phyloP scores from a whole-genome alignment of 1,284 basidiomycete species.

The Boletus semigastroideus region DNA sequence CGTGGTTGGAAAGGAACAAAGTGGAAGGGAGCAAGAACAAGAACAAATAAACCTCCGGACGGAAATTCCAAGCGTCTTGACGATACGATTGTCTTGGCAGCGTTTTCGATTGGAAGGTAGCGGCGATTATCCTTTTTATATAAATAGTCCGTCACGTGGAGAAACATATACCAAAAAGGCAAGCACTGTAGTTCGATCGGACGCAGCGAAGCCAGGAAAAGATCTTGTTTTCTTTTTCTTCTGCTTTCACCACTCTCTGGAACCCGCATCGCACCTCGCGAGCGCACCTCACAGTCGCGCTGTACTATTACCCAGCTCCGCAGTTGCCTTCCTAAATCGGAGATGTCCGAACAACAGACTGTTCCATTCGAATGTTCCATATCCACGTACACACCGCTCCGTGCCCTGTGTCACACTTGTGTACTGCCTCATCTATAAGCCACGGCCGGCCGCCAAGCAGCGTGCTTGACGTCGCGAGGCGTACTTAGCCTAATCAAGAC shows the following conservation, averaged over 20 bases:
- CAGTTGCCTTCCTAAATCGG: conserved; percentile 10
- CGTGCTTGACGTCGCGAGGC: not conserved
- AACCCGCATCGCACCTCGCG: not conserved
- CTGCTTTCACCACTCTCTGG: not conserved
- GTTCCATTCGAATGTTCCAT: conserved; percentile 33
- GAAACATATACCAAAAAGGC: conserved; percentile 11
- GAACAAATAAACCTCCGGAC: not conserved
- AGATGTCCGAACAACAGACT: conserved; percentile 12
- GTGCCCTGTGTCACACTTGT: not conserved
- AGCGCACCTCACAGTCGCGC: not conserved
- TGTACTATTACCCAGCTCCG: not conserved
- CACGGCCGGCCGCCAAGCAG: not conserved
- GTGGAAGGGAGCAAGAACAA: not conserved
- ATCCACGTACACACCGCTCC: conserved; percentile 17
- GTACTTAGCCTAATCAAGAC: not conserved
- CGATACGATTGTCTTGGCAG: not conserved
- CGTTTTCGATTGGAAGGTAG: not conserved
- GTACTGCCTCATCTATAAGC: conserved; percentile 13
- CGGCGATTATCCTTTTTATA: no score
- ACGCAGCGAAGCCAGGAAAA: not conserved
- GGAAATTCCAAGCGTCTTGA: conserved; percentile 9
- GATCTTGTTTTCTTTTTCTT: not conserved
- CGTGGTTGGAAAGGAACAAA: not conserved
- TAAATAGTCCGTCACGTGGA: not conserved
- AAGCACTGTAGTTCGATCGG: conserved; percentile 12